Evolutionary conservation across 2,329 filamentous ascomycete species (phyloP), one percentile per base, ranked within the genome.

Genomic region (Neofusicoccum ribis): DNA sequence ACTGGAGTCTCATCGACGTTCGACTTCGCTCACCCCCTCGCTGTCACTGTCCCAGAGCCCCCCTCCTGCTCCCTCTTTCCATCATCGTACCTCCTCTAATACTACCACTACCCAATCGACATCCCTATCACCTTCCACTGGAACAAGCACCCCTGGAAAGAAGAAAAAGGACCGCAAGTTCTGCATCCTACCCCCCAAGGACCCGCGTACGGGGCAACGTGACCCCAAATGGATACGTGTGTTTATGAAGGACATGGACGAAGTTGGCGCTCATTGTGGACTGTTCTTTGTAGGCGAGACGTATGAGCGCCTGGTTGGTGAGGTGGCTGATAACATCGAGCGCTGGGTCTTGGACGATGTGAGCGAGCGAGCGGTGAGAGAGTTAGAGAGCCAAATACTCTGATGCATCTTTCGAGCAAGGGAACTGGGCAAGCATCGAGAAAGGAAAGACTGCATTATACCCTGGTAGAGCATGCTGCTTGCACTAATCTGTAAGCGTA

Each of bases 221-320:
- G 92, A 96, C 74, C 80, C 85, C 4, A 86, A 88, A 15, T 97
- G 93, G 93, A 81, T 93, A 0, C 83, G 89, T 50, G 85, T 97
- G 2, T 89, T 88, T 71, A 95, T 97, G 91, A 85, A 89, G 65
- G 88, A 88, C 61, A 88, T 95, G 67, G 93, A 96, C 73, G 91
- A 96, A 76, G 90, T 96, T 0, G 88, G 87, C 6, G 93, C 93
- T 9, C 93, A 96, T 74, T 94, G 91, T 67, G 89, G 90, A 0
- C 80, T 97, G 60, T 97, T 96, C 79, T 86, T 91, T 12, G 79
- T 87, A 0, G 88, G 89, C 6, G 83, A 88, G 66, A 89, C 91
- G 65, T 94, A 95, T 72, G 90, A 93, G 70, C 79, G 79, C 68
- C 79, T 94, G n/a, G 88, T 94, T n/a, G 89, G 88, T 0, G 89